A percentile compares a stretch with the other conserved stretches of the same genome.
These are phyloP conservation scores for Trematosphaeria pertusa DNA, from an alignment of 2,329 filamentous ascomycete genomes.

Conservation along the genomic window DNA sequence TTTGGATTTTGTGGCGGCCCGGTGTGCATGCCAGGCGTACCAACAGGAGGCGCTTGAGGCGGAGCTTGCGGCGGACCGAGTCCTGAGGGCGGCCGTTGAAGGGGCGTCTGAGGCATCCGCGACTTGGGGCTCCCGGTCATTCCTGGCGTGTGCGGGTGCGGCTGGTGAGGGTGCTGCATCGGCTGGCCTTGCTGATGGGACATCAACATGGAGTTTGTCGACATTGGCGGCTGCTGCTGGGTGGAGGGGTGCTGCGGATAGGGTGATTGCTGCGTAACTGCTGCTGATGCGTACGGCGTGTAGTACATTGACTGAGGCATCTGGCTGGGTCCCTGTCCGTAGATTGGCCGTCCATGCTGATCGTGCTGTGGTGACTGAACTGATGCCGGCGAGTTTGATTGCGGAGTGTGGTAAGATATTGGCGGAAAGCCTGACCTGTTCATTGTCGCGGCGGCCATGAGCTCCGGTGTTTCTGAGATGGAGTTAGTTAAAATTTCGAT, in stretches of 20 bases:
- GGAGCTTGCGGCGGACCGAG: constrained; percentile 49
- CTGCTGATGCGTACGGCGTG: constrained; percentile 55
- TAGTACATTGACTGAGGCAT: constrained; percentile 87
- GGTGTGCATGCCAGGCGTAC: constrained; percentile 50
- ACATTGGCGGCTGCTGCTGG: constrained; percentile 63
- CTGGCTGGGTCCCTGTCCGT: constrained; percentile 79
- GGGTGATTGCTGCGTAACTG: constrained; percentile 62
- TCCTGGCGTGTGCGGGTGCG: constrained; percentile 59
- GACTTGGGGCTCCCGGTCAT: constrained; percentile 67
- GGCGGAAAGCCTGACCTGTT: constrained; percentile 76
- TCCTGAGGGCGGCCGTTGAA: constrained; percentile 65
- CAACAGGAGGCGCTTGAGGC: constrained; percentile 49
- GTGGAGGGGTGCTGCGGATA: constrained; percentile 64
- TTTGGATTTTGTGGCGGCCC: constrained; percentile 53
- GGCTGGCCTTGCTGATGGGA: constrained; percentile 56
- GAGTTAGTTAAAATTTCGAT: constrained; percentile 54
- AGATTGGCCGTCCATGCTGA: constrained; percentile 82
- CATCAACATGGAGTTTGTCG: constrained; percentile 58
- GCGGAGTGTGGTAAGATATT: constrained; percentile 87
- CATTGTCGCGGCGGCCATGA: constrained; percentile 72
- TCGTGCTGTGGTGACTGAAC: constrained; percentile 93
- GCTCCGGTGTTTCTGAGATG: constrained; percentile 74
- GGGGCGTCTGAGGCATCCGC: constrained; percentile 55
- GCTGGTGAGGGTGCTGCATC: constrained; percentile 50
- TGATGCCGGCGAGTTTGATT: constrained; percentile 92